phyloP scores from a whole-genome alignment of 192 early-diverging fungal genomes.

The Mortierella hygrophila region DNA sequence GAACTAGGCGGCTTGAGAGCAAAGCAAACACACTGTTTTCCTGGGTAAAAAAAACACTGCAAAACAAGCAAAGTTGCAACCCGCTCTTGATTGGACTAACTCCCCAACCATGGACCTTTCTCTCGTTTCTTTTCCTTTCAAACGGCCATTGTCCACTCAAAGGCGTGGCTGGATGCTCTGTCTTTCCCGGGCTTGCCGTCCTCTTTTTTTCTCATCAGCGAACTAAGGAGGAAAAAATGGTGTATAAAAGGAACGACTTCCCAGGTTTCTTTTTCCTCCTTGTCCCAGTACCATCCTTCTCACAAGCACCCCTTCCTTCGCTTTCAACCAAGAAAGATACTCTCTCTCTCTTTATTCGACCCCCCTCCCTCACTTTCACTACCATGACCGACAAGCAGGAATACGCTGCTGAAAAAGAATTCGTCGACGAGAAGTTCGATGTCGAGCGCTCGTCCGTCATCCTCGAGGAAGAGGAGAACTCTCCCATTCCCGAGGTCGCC shows the following conservation, averaged over 20 bases:
- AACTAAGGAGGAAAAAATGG: not conserved
- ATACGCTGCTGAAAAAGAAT: slow-evolving; percentile 22
- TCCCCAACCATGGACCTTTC: not conserved
- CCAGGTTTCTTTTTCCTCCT: slow-evolving; percentile 7
- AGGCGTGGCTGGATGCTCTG: not conserved
- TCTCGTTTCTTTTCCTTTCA: not conserved
- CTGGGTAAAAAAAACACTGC: not conserved
- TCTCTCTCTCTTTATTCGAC: not conserved
- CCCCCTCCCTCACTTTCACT: not conserved
- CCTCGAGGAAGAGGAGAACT: slow-evolving; percentile 51
- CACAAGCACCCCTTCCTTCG: not conserved
- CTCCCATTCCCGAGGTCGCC: slow-evolving; percentile 48
- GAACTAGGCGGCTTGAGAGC: not conserved
- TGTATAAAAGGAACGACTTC: slow-evolving; percentile 11
- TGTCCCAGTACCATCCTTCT: slow-evolving; percentile 27
- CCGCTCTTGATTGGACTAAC: not conserved
- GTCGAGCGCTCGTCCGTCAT: slow-evolving; percentile 25
- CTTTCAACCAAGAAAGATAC: not conserved
- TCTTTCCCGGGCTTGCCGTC: not conserved
- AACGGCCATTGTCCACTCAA: too few species aligned
- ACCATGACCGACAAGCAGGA: slow-evolving; percentile 27
- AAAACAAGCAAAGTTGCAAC: not conserved
- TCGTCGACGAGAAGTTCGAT: slow-evolving; percentile 22
- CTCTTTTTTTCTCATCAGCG: not conserved
- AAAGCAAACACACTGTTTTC: slow-evolving; percentile 5